Conservation (phyloP, 2,329 filamentous ascomycete species). For the Metarhizium album region DNA sequence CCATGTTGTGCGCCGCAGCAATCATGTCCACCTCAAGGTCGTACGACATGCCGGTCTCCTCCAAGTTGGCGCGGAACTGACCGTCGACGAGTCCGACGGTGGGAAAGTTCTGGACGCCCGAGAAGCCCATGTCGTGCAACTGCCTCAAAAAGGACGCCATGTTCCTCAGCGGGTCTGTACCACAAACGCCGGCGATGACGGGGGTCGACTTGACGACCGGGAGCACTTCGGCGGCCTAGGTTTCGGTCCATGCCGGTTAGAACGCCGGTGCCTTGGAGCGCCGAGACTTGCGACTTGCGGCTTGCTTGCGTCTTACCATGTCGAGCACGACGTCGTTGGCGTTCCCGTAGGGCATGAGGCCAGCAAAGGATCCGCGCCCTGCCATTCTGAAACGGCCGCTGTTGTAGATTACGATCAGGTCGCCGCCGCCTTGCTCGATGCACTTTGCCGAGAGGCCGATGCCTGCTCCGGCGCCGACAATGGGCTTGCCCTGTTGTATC, state of each 20-base stretch:
- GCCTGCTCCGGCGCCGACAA: conserved; percentile 60
- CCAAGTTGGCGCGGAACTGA: conserved; percentile 53
- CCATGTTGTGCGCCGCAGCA: conserved; percentile 44
- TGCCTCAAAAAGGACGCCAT: conserved; percentile 50
- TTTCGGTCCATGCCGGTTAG: background rate
- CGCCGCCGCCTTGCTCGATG: conserved; percentile 56
- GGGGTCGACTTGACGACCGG: conserved; percentile 53
- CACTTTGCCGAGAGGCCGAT: conserved; percentile 63
- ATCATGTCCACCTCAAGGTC: conserved; percentile 58
- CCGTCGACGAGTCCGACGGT: conserved; percentile 63
- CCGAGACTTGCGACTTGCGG: conserved; percentile 20
- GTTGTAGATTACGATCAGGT: conserved; percentile 65
- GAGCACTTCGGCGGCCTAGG: conserved; percentile 51
- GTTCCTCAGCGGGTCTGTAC: conserved; percentile 56
- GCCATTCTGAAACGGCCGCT: conserved; percentile 65
- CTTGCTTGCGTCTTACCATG: conserved; percentile 45
- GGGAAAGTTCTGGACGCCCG: conserved; percentile 63
- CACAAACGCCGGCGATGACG: conserved; percentile 61
- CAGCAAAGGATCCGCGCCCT: conserved; percentile 56
- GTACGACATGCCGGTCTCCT: conserved; percentile 64
- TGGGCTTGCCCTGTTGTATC: conserved; percentile 43
- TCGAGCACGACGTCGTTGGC: conserved; percentile 60
- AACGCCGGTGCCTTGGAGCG: no score
- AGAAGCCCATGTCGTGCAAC: conserved; percentile 52
- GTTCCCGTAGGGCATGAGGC: conserved; percentile 61